Evolutionary conservation across 106 monocot species (phyloP).

Genomic region (Allium cepa): DNA sequence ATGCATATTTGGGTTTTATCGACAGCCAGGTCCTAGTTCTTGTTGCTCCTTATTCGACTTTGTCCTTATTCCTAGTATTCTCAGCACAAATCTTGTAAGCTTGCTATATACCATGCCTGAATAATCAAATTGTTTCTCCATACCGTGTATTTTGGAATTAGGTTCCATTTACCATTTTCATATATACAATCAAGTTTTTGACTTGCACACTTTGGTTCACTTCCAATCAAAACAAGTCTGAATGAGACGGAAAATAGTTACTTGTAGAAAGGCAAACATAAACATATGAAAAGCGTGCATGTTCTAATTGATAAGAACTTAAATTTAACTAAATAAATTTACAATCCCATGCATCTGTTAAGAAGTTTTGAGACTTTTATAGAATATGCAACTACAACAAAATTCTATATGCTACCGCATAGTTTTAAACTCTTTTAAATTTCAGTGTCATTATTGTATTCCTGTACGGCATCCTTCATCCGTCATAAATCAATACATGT

Average conservation of each 20-base stretch:
- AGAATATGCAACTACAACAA: too few relatives aligned
- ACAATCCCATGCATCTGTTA: constrained; percentile 81
- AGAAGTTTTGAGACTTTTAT: too few relatives aligned
- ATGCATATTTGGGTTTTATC: constrained; percentile 15
- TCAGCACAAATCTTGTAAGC: too few relatives aligned
- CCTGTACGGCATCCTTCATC: too few relatives aligned
- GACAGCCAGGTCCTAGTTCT: constrained; percentile 15
- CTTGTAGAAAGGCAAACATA: constrained; percentile 84
- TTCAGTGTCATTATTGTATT: too few relatives aligned
- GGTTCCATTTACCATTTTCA: not conserved
- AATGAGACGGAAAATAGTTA: not conserved
- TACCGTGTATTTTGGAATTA: not conserved
- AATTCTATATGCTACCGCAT: too few relatives aligned
- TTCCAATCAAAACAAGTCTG: too few relatives aligned
- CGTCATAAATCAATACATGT: too few relatives aligned
- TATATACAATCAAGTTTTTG: too few relatives aligned
- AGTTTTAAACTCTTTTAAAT: too few relatives aligned
- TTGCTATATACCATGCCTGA: constrained; percentile 77
- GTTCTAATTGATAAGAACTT: constrained; percentile 78
- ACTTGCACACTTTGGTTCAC: too few relatives aligned
- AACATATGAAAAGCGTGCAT: constrained; percentile 83
- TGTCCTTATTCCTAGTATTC: too few relatives aligned
- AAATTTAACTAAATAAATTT: constrained; percentile 74
- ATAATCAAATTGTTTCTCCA: constrained; percentile 68
- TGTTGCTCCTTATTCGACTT: constrained; percentile 32